Percentiles rank a stretch among this genome's conserved stretches.
These are phyloP conservation scores for Blastobotrys robertii DNA, from an alignment of 805 yeast genomes.

Conservation along the genomic window DNA sequence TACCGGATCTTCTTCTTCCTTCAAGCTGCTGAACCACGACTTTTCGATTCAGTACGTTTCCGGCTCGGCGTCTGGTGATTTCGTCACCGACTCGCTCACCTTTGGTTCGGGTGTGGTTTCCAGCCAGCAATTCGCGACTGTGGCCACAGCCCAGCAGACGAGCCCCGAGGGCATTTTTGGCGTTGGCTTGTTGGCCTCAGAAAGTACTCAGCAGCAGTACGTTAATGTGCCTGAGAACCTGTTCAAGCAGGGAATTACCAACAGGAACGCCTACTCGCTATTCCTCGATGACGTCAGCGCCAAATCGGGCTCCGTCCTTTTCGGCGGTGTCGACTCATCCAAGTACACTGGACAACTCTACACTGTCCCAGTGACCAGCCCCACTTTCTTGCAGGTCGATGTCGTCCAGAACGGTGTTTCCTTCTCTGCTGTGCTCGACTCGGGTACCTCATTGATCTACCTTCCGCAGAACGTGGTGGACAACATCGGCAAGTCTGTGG, in stretches of 20 bases:
- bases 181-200: conserved; percentile 1
- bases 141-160: conserved; percentile 40
- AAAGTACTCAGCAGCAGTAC: conserved; percentile 13
- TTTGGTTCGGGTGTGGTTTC: conserved; percentile 38
- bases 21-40: conserved; percentile 11
- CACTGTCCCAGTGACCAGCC: conserved; percentile 31
- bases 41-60: conserved; percentile 26
- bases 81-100: conserved; percentile 49
- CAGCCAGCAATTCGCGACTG: conserved; percentile 4
- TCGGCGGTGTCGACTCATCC: conserved; percentile 8
- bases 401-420: conserved; percentile 17
- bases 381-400: conserved; percentile 4
- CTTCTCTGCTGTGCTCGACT: conserved; percentile 30
- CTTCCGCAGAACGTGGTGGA: conserved; percentile 30
- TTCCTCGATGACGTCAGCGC: conserved; percentile 27
- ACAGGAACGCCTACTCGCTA: conserved; percentile 34
- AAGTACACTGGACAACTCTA: conserved; percentile 7
- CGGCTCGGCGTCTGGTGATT: conserved; percentile 33
- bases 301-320: conserved; percentile 5
- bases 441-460: conserved; percentile 42
- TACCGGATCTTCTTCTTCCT: conserved; percentile 12
- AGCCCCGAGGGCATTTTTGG: conserved; percentile 3
- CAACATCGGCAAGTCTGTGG: conserved; percentile 18
- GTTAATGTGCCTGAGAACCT: conserved; percentile 25
- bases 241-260: conserved; percentile 30